Percentiles rank a stretch among this genome's conserved stretches.
These are phyloP conservation scores for Carallia pectinifolia DNA, from an alignment of 345 rosid species.

Conservation along the genomic window DNA sequence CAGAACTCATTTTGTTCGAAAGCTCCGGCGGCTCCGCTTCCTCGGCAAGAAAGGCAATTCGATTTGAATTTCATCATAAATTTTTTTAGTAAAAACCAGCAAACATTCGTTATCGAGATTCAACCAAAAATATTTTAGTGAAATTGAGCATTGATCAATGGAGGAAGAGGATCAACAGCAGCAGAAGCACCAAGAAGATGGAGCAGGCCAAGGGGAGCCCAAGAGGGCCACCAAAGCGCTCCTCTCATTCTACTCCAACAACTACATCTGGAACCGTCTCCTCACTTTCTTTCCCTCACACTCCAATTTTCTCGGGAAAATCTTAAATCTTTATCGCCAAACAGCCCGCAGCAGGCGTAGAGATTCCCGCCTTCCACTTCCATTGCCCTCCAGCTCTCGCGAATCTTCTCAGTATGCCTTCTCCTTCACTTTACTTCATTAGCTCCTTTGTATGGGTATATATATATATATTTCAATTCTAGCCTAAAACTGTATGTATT, in stretches of 20 bases:
- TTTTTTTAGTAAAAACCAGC: no score
- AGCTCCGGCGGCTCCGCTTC: no score
- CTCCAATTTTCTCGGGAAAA: constrained; percentile 43
- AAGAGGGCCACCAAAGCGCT: constrained; percentile 21
- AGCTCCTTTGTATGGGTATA: not conserved
- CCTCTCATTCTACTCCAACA: constrained; percentile 47
- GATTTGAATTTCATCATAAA: no score
- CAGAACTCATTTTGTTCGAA: no score
- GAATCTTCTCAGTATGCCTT: constrained; percentile 48
- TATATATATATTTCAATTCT: not conserved
- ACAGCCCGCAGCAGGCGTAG: constrained; percentile 34
- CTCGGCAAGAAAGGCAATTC: no score
- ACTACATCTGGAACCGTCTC: constrained; percentile 48
- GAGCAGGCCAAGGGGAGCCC: no score
- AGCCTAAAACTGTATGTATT: no score
- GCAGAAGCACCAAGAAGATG: no score
- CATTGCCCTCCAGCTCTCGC: constrained; percentile 53
- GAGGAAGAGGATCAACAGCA: no score
- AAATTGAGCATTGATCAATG: no score
- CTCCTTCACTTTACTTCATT: not conserved
- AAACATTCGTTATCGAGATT: no score
- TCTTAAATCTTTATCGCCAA: constrained; percentile 52
- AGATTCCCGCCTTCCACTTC: constrained; percentile 49
- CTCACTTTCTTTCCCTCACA: constrained; percentile 38
- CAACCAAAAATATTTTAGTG: no score